phyloP scores from a whole-genome alignment of 441 rosid species.

The Populus trichocarpa region DNA sequence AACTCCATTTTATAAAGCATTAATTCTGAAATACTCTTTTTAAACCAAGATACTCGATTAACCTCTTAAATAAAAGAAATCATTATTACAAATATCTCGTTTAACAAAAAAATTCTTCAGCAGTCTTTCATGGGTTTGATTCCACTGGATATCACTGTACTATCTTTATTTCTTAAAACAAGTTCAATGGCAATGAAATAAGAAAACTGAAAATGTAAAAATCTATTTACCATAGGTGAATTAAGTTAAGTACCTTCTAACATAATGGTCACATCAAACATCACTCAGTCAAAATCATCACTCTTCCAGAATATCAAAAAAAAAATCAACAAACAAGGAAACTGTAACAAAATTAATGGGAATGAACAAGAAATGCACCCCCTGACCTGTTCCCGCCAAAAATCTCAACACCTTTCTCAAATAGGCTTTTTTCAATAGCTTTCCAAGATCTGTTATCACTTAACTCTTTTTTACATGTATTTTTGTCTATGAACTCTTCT shows the following conservation, averaged over 20 bases:
- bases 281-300: not conserved
- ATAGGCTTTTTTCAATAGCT: conserved; percentile 82
- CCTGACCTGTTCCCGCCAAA: conserved; percentile 93
- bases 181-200: conserved; percentile 1
- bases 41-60: not conserved
- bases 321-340: not conserved
- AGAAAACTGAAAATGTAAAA: not conserved
- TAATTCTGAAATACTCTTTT: not conserved
- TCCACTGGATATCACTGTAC: not conserved
- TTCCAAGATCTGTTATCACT: conserved; percentile 68
- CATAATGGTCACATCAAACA: not conserved
- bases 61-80: not conserved
- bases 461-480: conserved; percentile 42
- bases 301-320: not conserved
- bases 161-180: not conserved
- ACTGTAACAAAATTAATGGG: not conserved
- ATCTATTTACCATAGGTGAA: not conserved
- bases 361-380: conserved; percentile 5
- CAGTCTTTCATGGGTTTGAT: not conserved
- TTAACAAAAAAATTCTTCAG: not conserved
- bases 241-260: not conserved
- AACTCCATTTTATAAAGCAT: not conserved
- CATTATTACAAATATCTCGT: not conserved
- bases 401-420: conserved; percentile 89
- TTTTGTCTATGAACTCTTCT: conserved; percentile 69